A percentile compares a stretch with the other conserved stretches of the same genome.
phyloP scores from a whole-genome alignment of 192 early-diverging fungal genomes.

The Dissophora ornata region DNA sequence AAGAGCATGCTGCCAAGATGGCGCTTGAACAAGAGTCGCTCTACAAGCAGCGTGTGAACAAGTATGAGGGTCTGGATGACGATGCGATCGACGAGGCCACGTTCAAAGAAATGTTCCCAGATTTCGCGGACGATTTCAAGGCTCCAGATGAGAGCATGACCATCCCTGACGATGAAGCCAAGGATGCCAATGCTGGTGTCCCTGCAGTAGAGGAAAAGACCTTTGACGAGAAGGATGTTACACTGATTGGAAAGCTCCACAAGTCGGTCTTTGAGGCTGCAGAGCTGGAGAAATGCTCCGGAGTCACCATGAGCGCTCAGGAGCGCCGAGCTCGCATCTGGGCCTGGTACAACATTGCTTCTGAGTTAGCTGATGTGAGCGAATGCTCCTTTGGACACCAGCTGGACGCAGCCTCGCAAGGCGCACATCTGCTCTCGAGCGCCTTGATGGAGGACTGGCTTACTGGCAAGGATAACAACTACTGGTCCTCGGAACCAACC shows the following conservation, averaged over 20 bases:
- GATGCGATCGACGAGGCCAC: slow-evolving; percentile 80
- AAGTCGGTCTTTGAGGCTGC: slow-evolving; percentile 45
- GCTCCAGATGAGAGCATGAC: slow-evolving; percentile 66
- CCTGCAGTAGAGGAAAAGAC: slow-evolving; percentile 53
- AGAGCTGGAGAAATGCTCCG: slow-evolving; percentile 32
- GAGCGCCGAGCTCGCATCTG: slow-evolving; percentile 50
- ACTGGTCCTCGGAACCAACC: slow-evolving; percentile 59
- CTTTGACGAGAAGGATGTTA: slow-evolving; percentile 60
- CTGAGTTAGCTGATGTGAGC: slow-evolving; percentile 56
- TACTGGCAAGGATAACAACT: slow-evolving; percentile 41
- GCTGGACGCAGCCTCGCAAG: slow-evolving; percentile 57
- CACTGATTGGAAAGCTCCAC: slow-evolving; percentile 66
- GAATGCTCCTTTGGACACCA: slow-evolving; percentile 61
- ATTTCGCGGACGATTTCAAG: slow-evolving; percentile 84
- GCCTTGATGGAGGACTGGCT: slow-evolving; percentile 64
- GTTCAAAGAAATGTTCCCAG: slow-evolving; percentile 83
- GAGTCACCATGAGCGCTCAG: slow-evolving; percentile 23
- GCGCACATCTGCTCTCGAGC: slow-evolving; percentile 64
- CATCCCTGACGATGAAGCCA: slow-evolving; percentile 48
- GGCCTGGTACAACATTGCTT: slow-evolving; percentile 58
- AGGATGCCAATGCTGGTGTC: slow-evolving; percentile 10
- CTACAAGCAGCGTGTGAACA: slow-evolving; percentile 66
- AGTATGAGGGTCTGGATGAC: slow-evolving; percentile 60
- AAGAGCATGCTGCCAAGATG: slow-evolving; percentile 64
- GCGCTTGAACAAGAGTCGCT: slow-evolving; percentile 63